Evolutionary conservation across 1,284 basidiomycete species (phyloP).

Genomic region (Naganishia cerealis): DNA sequence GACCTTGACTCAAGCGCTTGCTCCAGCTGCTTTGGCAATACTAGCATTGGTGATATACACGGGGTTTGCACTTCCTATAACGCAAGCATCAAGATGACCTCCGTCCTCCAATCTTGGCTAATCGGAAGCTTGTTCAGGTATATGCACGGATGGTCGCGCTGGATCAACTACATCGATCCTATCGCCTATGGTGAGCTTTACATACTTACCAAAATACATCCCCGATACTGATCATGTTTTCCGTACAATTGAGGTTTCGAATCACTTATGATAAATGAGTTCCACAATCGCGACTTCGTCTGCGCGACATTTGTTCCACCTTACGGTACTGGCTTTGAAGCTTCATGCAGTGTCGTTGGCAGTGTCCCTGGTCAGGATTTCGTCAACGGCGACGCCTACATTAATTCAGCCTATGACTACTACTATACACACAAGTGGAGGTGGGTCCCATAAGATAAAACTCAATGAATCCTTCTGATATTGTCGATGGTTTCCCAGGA

Average conservation of each 20-base stretch:
- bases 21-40: conserved; percentile 56
- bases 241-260: conserved; percentile 53
- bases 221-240: background rate
- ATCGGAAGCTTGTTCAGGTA: conserved; percentile 25
- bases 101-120: background rate
- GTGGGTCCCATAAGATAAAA: conserved; percentile 56
- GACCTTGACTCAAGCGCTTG: conserved; percentile 54
- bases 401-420: conserved; percentile 66
- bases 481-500: conserved; percentile 52
- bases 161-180: conserved; percentile 59
- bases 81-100: conserved; percentile 35
- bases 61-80: conserved; percentile 53
- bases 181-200: conserved; percentile 45
- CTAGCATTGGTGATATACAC: conserved; percentile 58
- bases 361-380: conserved; percentile 48
- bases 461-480: background rate
- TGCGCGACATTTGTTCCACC: conserved; percentile 54
- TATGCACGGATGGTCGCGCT: conserved; percentile 56
- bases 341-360: conserved; percentile 56
- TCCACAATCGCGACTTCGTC: conserved; percentile 48
- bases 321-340: conserved; percentile 41
- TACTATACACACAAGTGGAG: conserved; percentile 66
- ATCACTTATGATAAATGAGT: conserved; percentile 58
- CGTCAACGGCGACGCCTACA: conserved; percentile 60
- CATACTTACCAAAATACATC: no score